Evolutionary conservation across 768 basidiomycete species (phyloP), one percentile per base, ranked within the genome.

Genomic region (Kwoniella bestiolae): DNA sequence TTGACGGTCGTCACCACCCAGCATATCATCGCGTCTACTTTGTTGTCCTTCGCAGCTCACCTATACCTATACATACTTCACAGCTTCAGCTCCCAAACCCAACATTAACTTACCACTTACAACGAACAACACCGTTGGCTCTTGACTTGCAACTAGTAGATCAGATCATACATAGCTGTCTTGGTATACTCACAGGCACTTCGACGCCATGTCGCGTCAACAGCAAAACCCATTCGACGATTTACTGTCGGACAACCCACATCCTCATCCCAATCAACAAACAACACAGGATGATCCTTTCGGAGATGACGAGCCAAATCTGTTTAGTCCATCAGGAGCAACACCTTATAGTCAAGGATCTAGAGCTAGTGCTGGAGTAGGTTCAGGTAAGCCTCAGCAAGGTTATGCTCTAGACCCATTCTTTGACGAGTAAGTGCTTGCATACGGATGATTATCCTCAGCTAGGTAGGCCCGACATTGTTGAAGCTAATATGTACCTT

Each of bases 341-440:
- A 28, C 55, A 16, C 55, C 55, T 28, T 60, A 58, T 34, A 32
- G 52, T 16, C 66, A 65, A 16, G 34, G 49, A 11, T 32, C 8
- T 7, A 47, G 56, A 18, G 34, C 50, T 51, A 44, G 51, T 29
- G 26, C 34, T 29, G 63, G 56, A 29, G 26, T 16, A 23, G 47
- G 47, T 11, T 31, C 56, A 29, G 14, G 65, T 28, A 62, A 65
- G 3, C 64, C 67, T 56, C 71, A 72, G 56, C 73, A 71, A 34
- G 73, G 71, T 21, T 79, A 73, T 57, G 67, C 70, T 28, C 47
- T 80, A 52, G 79, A 80, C 68, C 74, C 75, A 0, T 80, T 80
- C 70, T 80, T 80, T 56, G 78, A 80, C 65, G 79, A 80, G 79
- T 79, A 56, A 66, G 77, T 72, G n/a, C n/a, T n/a, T n/a, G n/a